Evolutionary conservation across 768 basidiomycete species (phyloP), one percentile per base, ranked within the genome.

Genomic region (Paxillus rubicundulus): DNA sequence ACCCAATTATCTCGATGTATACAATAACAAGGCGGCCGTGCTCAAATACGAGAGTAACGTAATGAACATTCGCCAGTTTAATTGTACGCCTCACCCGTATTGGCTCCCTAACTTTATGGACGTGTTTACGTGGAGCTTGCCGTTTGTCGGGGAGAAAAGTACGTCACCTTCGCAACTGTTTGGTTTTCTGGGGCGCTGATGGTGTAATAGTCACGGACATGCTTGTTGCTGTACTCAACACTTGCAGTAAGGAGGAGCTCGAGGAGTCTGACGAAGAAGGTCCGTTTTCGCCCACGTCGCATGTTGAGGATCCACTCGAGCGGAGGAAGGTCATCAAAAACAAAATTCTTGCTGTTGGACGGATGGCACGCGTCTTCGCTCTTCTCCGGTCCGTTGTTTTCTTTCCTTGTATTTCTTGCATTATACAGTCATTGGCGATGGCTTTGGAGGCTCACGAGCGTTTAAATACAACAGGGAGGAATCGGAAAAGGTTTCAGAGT

Each of bases 61-160:
- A 49, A 90, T 98, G 86, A 98, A 97, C 71, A 98, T 98, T 62
- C 84, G 94, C 41, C 96, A 98, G 67, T 98, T 97, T 76, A 97
- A 98, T 72, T 93, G 90, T 70, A 90, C 88, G 2, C 94, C 95
- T 12, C 95, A 97, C 62, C 87, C 87, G 8, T 98, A 98, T 68
- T 98, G 96, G 96, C 75, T 99, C 49, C 97, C 97, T 4, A 99
- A 99, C 71, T 99, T 99, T 65, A 98, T 98, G 95, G 96, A 98
- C 62, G 95, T 95, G 20, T 99, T 99, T 67, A 98, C 97, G 0
- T 99, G 97, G 97, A 91, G 88, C 76, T 71, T 99, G 53, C 97
- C 97, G 1, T 98, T 98, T 64, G 97, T 99, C 7, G 97, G 95
- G 57, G 90, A 95, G 71, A 98, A 99, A 74, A 98, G 96, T 92